Conservation (phyloP, 352 stramenopile species). For the Phytopythium kandeliae region DNA sequence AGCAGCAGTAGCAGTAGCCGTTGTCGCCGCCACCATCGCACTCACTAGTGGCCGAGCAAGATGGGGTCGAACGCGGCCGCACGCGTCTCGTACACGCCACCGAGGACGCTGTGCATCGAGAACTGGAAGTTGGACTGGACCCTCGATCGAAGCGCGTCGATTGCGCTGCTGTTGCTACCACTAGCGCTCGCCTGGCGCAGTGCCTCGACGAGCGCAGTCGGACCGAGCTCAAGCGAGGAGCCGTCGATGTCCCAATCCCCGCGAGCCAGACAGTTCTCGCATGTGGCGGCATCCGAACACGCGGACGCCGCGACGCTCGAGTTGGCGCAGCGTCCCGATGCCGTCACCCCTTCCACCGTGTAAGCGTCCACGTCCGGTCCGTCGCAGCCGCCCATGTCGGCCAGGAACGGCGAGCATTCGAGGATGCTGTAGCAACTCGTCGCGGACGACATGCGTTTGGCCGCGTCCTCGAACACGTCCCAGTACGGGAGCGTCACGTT, state of each 20-base stretch:
- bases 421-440: conserved; percentile 31
- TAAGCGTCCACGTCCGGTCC: conserved; percentile 25
- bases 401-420: conserved; percentile 38
- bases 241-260: conserved; percentile 58
- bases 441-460: conserved; percentile 37
- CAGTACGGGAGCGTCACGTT: conserved; percentile 62
- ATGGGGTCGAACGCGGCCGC: conserved; percentile 38
- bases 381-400: conserved; percentile 48
- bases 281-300: conserved; percentile 31
- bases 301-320: conserved; percentile 34
- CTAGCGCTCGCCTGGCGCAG: conserved; percentile 35
- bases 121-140: conserved; percentile 36
- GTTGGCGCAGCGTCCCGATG: conserved; percentile 54
- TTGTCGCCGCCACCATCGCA: conserved; percentile 1
- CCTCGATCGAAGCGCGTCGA: conserved; percentile 27
- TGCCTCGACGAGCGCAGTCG: conserved; percentile 56
- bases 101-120: conserved; percentile 33
- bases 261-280: conserved; percentile 55
- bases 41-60: conserved; percentile 45
- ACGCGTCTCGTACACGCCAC: conserved; percentile 33
- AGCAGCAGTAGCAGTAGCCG: too few relatives aligned
- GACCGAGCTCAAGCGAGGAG: conserved; percentile 60
- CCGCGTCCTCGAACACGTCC: conserved; percentile 52
- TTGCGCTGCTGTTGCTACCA: conserved; percentile 19
- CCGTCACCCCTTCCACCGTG: conserved; percentile 19